Conservation (phyloP, 2,329 filamentous ascomycete species). For the Scedosporium aurantiacum region DNA sequence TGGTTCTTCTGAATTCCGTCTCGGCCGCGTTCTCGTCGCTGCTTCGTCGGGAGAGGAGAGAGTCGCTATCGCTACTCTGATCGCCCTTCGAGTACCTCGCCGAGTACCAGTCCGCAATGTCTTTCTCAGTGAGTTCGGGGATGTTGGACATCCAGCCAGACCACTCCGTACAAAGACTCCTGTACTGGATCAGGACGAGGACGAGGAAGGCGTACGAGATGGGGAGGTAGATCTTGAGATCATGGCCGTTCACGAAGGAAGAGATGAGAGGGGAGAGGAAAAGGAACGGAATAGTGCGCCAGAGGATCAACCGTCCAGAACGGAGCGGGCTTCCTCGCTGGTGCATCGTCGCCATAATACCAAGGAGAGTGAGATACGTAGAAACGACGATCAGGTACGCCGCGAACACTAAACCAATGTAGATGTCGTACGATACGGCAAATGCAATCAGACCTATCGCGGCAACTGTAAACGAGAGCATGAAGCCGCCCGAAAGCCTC, state of each 20-base stretch:
- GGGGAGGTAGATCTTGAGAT: conserved; percentile 44
- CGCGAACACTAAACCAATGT: conserved; percentile 43
- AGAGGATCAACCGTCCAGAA: conserved; percentile 45
- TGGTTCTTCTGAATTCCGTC: conserved; percentile 21
- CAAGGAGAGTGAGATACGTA: conserved; percentile 47
- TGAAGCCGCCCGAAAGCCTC: conserved; percentile 36
- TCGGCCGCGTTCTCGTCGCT: not conserved
- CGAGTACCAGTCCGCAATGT: conserved; percentile 36
- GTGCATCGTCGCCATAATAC: conserved; percentile 39
- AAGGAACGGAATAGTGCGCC: conserved; percentile 42
- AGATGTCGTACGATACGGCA: conserved; percentile 27
- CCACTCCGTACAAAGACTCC: conserved; percentile 46
- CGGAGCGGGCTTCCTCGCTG: conserved; percentile 42
- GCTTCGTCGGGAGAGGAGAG: conserved; percentile 12
- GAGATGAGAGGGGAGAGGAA: conserved; percentile 46
- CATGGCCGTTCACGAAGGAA: conserved; percentile 37
- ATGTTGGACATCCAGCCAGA: conserved; percentile 44
- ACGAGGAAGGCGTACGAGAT: conserved; percentile 42
- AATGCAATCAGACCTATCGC: conserved; percentile 40
- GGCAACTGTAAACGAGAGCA: conserved; percentile 23
- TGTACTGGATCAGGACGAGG: conserved; percentile 38
- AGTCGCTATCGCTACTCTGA: conserved; percentile 8
- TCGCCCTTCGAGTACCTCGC: conserved; percentile 16
- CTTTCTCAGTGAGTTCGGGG: conserved; percentile 34
- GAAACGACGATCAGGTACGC: conserved; percentile 48